Evolutionary conservation across 768 basidiomycete genomes (phyloP), one percentile per base, ranked within the genome.

Genomic region (Kwoniella newhampshirensis): DNA sequence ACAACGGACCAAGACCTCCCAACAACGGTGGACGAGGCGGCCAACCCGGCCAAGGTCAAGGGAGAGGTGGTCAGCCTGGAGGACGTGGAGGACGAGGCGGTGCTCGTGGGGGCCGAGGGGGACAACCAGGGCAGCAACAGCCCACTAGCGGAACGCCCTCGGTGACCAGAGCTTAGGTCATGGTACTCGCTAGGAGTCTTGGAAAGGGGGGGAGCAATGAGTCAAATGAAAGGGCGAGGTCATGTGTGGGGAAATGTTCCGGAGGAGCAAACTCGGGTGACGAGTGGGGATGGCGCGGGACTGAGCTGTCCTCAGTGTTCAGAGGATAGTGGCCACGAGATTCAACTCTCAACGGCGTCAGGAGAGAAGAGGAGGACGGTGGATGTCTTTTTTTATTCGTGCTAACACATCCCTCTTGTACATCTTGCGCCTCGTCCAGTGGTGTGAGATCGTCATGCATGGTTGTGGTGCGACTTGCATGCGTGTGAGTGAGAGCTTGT

Each of bases 51-150:
- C n/a, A 49, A 65, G 54, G 13, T 40, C 47, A 32, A 46, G 15
- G 60, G 60, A 32, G 60, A 57, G 56, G 53, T 49, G 67, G 50
- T 42, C 17, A 17, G 41, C 64, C 59, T 59, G 37, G 60, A 54
- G 51, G 55, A 58, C 57, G 51, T 53, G 41, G 53, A 41, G 44
- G 36, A 39, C 20, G 57, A 64, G 57, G 43, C 45, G 54, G 43
- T 17, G 47, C 28, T 13, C 52, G 57, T 43, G 63, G 62, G 18
- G 64, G 54, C 11, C 55, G 59, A 46, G 59, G 58, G 1, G 68
- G 55, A 42, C 44, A 35, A 51, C 53, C 51, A 32, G 47, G 46
- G 37, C 30, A 51, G 26, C 65, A 62, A 45, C 40, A n/a, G 25
- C 70, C 45, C 28, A 45, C 37, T 20, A n/a, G 36, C 20, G 51